Base-by-base conservation (phyloP, 306 rosid species). In the Crataegus laevigata region DNA sequence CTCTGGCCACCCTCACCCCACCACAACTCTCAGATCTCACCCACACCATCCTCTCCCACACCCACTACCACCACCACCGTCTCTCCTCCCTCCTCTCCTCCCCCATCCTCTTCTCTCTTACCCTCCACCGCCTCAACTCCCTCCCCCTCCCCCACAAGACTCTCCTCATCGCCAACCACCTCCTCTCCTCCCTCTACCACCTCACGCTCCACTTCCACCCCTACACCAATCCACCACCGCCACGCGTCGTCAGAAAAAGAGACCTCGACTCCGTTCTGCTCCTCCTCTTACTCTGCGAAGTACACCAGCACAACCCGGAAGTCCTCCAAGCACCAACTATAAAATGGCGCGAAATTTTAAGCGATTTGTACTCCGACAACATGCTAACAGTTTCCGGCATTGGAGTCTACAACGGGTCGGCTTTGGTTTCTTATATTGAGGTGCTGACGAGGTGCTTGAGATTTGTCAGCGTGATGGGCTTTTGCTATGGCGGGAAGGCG, bases 221-320 rank as follows among this genome's bases (percentile, higher is more conserved):
- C 66, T 74, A 29, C 54, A 11, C 75, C 66, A 45, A 58, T 45
- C 24, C 40, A 57, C 69, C 77, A 10, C 77, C 74, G 0, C 29
- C 75, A 8, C 89, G 36, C 50, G 84, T 80, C 60, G 85, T 80
- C 66, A 45, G 82, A 0, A 77, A 85, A 3, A 84, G 86, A 40
- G 96, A 91, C 62, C 87, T 80, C 69, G 94, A 94, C 75, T 85
- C 96, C 11, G 87, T 82, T 1, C 52, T 88, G 2, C 89, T 94
- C 25, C 96, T 94, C 68, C 94, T 94, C 74, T 57, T 87, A 2
- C 83, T 94, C 87, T 94, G 98, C 70, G 89, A 94, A 26, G 91
- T 88, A 1, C 88, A 89, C 28, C 94, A 85, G 4, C 85, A 86
- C 87, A 66, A 66, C 71, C 94, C 97, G 0, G 71, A 77, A n/a